Evolutionary conservation across 2,329 filamentous ascomycete genomes (phyloP).

Genomic region (Escovopsis sp.): DNA sequence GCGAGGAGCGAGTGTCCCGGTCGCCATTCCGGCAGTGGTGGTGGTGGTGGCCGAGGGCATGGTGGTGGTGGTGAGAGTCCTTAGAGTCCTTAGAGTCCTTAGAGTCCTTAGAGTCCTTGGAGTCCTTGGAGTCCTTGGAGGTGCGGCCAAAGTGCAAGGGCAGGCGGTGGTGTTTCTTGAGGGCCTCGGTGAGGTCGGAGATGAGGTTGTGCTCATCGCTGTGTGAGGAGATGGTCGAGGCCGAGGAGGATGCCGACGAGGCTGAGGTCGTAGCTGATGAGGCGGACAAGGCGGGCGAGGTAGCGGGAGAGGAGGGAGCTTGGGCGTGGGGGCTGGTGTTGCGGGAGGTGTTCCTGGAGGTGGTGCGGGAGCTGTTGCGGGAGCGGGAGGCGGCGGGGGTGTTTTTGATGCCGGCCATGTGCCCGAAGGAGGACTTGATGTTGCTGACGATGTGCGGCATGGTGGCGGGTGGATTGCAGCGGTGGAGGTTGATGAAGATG

Average conservation of each 20-base stretch:
- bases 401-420: conserved; percentile 35
- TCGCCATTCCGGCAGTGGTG: neutral
- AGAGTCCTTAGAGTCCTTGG: conserved; percentile 21
- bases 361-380: conserved; percentile 15
- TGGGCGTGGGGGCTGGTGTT: conserved; percentile 17
- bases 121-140: neutral
- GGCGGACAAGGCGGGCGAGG: neutral
- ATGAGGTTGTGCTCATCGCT: conserved; percentile 21
- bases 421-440: conserved; percentile 40
- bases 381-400: conserved; percentile 14
- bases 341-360: conserved; percentile 13
- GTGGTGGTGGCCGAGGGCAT: conserved; percentile 25
- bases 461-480: conserved; percentile 8
- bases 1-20: no score
- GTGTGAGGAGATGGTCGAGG: conserved; percentile 12
- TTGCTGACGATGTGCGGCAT: conserved; percentile 45
- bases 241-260: conserved; percentile 14
- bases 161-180: conserved; percentile 27
- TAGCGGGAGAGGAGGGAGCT: no score
- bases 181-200: conserved; percentile 21
- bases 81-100: conserved; percentile 8
- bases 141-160: conserved; percentile 22
- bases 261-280: conserved; percentile 18
- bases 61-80: no score
- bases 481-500: neutral